Conservation (phyloP, 148 eudicot genomes). For the Euryodendron excelsum region DNA sequence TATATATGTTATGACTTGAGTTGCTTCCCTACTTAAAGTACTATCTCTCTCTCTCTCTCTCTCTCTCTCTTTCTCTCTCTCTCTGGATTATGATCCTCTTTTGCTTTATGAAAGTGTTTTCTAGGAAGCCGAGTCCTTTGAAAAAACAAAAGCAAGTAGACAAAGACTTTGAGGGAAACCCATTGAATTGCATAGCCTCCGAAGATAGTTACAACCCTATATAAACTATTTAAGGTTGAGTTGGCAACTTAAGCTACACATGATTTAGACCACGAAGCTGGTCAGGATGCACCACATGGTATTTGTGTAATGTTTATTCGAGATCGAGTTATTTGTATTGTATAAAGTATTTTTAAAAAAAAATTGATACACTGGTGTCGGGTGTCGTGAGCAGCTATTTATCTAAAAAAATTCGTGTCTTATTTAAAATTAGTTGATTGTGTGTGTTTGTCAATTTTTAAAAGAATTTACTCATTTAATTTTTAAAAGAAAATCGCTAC, state of each 20-base stretch:
- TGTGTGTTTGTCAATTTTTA: no score
- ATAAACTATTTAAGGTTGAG: slow-evolving; percentile 28
- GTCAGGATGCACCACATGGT: slow-evolving; percentile 34
- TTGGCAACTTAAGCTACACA: slow-evolving; percentile 37
- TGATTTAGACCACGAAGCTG: slow-evolving; percentile 36
- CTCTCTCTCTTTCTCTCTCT: slow-evolving; percentile 2
- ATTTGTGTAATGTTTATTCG: no score
- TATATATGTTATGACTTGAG: background rate
- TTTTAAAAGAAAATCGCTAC: no score
- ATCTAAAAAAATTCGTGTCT: no score
- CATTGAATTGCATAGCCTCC: no score
- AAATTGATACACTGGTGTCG: no score
- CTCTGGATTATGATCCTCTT: background rate
- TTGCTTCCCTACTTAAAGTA: slow-evolving; percentile 12
- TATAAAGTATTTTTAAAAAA: no score
- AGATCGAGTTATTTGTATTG: no score
- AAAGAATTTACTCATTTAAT: no score
- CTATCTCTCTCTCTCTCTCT: slow-evolving; percentile 2
- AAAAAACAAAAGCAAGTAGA: background rate
- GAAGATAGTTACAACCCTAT: background rate
- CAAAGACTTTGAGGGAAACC: background rate
- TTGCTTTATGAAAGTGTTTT: slow-evolving; percentile 21
- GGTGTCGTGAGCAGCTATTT: no score
- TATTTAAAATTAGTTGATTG: no score
- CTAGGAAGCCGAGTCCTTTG: no score